Percentiles rank a stretch among this genome's conserved stretches.
Conservation (phyloP, 306 rosid genomes). For the Vigna trinervia region DNA sequence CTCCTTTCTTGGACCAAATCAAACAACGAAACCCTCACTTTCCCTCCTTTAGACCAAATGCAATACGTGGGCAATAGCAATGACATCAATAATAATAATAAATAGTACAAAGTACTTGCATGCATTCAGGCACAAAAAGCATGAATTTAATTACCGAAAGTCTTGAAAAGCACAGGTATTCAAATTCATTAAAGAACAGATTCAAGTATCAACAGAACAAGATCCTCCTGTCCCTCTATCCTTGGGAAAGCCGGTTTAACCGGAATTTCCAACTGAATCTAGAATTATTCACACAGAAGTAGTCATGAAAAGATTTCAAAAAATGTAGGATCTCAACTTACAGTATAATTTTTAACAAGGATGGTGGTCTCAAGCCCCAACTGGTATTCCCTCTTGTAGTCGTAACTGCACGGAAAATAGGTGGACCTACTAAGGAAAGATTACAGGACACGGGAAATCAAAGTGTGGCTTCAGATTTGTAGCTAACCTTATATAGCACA, state of each 20-base stretch:
- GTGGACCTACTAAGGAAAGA: slow-evolving; percentile 38
- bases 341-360: slow-evolving; percentile 94
- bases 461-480: slow-evolving; percentile 34
- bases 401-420: slow-evolving; percentile 70
- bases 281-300: slow-evolving; percentile 17
- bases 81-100: neutral
- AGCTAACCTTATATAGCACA: slow-evolving; percentile 88
- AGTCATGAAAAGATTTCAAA: slow-evolving; percentile 29
- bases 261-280: slow-evolving; percentile 36
- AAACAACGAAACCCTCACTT: neutral
- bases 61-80: neutral
- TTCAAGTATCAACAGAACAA: slow-evolving; percentile 28
- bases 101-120: neutral
- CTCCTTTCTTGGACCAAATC: slow-evolving; percentile 4
- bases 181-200: slow-evolving; percentile 26
- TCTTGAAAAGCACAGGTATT: slow-evolving; percentile 27
- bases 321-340: slow-evolving; percentile 53
- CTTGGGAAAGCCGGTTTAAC: slow-evolving; percentile 36
- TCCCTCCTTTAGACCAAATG: slow-evolving; percentile 12
- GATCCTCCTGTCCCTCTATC: slow-evolving; percentile 15
- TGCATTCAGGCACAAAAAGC: slow-evolving; percentile 5
- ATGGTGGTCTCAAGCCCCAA: slow-evolving; percentile 98
- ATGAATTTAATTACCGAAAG: slow-evolving; percentile 25
- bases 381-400: slow-evolving; percentile 99
- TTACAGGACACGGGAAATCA: slow-evolving; percentile 26